These are phyloP conservation scores for Talaromyces thailandensis DNA, from an alignment of 495 filamentous ascomycete species.

Conservation along the genomic window DNA sequence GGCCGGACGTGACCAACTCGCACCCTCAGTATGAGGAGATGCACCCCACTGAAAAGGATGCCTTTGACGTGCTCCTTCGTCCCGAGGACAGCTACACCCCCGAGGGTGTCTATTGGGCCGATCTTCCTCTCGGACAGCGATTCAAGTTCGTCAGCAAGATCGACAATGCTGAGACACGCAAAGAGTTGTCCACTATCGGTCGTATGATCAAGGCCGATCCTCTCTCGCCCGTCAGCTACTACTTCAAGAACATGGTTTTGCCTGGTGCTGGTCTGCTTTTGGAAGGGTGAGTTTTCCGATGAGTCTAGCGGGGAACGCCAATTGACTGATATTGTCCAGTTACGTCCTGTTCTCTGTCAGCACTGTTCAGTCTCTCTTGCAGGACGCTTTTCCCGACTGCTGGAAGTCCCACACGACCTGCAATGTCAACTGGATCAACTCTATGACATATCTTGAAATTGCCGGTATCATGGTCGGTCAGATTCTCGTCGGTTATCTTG, in stretches of 20 bases:
- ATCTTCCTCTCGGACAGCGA: constrained; percentile 57
- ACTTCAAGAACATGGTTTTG: constrained; percentile 78
- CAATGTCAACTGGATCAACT: constrained; percentile 61
- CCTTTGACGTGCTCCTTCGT: constrained; percentile 64
- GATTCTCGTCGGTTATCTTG: constrained; percentile 59
- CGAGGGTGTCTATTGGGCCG: constrained; percentile 85
- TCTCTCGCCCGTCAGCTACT: constrained; percentile 68
- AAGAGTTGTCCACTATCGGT: constrained; percentile 59
- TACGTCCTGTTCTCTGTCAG: constrained; percentile 95
- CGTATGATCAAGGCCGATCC: constrained; percentile 74
- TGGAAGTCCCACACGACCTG: constrained; percentile 60
- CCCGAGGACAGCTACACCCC: constrained; percentile 75
- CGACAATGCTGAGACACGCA: constrained; percentile 53
- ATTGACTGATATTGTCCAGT: constrained; percentile 17
- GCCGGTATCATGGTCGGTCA: constrained; percentile 84
- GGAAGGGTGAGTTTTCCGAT: constrained; percentile 54
- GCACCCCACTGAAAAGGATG: constrained; percentile 55
- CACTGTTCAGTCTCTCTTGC: constrained; percentile 71
- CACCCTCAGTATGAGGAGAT: constrained; percentile 45
- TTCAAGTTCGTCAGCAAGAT: constrained; percentile 62
- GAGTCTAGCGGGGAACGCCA: too few relatives aligned
- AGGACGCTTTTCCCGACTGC: constrained; percentile 58
- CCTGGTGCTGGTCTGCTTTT: constrained; percentile 82
- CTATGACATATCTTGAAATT: constrained; percentile 79
- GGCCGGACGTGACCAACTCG: constrained; percentile 43